Conservation (phyloP, 768 basidiomycete species). For the Lactarius hatsudake region DNA sequence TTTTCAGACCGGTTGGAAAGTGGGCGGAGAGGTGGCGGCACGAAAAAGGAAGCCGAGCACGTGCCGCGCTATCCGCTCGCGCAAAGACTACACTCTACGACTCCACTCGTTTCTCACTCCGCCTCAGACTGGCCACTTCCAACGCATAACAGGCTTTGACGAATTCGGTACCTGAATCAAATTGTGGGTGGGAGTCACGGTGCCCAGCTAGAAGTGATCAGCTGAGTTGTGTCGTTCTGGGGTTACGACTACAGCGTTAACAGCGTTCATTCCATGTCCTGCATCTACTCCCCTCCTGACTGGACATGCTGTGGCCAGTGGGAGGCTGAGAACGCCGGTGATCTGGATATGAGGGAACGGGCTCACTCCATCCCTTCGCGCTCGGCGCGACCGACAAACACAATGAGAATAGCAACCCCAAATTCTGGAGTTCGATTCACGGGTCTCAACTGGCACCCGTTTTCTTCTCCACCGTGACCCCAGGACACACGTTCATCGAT, state of each 20-base stretch:
- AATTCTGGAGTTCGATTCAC: conserved; percentile 65
- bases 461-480: not conserved
- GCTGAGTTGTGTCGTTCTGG: conserved; percentile 33
- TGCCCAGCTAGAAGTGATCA: too few species aligned
- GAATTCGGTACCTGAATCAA: too few species aligned
- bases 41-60: too few species aligned
- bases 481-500: conserved; percentile 66
- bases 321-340: conserved; percentile 34
- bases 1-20: too few species aligned
- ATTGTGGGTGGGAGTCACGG: too few species aligned
- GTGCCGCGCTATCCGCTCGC: too few species aligned
- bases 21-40: too few species aligned
- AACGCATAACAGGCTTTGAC: too few species aligned
- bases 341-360: conserved; percentile 32
- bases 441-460: conserved; percentile 49
- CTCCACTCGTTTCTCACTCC: too few species aligned
- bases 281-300: not conserved
- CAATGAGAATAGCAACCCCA: conserved; percentile 41
- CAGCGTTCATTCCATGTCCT: conserved; percentile 30
- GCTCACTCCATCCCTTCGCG: conserved; percentile 41
- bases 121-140: too few species aligned
- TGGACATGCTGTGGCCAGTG: too few species aligned
- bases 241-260: conserved; percentile 42
- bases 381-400: conserved; percentile 43
- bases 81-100: too few species aligned